Base-by-base conservation (phyloP, 768 basidiomycete species). In the Kwoniella heveanensis region DNA sequence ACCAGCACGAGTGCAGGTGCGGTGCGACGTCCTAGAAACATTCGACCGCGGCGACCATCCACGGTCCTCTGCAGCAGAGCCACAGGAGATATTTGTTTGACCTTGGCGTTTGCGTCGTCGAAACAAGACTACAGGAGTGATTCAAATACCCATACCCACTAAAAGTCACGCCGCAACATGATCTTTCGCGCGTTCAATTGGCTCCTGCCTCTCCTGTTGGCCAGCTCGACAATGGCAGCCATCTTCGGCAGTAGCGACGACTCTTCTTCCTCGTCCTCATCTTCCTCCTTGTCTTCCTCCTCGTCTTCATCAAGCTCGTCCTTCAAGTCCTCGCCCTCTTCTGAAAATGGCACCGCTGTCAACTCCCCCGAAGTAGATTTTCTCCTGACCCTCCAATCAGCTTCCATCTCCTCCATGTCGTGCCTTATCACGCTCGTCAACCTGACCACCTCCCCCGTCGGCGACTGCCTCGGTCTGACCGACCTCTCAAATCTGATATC, bases 391-490 rank as follows among this genome's bases (percentile, higher is more conserved):
- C 56, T 76, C 10, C 74, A 76, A 57, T 22, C 64, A 37, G 74
- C 74, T 4, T 64, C 72, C 57, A 57, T 76, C 17, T 50, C 68
- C 24, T 69, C 67, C n/a, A 72, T 76, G 72, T 67, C 70, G 51
- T 76, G 74, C 49, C 64, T 76, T 1, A 76, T 79, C 63, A 74
- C 76, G 0, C 69, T 79, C 6, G 76, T 79, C 54, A 79, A 79
- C 61, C 69, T 77, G 66, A 77, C 78, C 8, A 54, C 67, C 48
- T 62, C 63, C 15, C 61, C 69, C 21, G 65, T 79, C 53, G 76
- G 76, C 2, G 64, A 54, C 4, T 79, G 78, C 54, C 66, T 79
- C n/a, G 68, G 68, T 25, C 56, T 79, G 13, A 60, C 60, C 26
- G 66, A 67, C 9, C 67, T 79, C 2, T 66, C 74, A 17, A 47